phyloP scores from a whole-genome alignment of 2,329 filamentous ascomycete species.

The Diaporthe longicolla region DNA sequence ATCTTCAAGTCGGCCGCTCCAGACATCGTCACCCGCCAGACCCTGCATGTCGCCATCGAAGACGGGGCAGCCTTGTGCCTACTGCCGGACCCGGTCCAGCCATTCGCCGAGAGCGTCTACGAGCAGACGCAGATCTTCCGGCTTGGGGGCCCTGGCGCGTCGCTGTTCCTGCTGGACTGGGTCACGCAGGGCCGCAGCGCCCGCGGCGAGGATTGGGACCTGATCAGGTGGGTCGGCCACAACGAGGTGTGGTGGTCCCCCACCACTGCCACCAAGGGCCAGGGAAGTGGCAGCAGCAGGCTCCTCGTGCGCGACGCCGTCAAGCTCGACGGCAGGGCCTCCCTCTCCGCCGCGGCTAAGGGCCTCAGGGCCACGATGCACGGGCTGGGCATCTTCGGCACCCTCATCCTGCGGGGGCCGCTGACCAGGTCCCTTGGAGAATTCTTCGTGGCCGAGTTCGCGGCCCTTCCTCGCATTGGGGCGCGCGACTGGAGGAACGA shows the following conservation, averaged over 20 bases:
- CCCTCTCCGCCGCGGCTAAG: slow-evolving; percentile 23
- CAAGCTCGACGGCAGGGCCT: slow-evolving; percentile 70
- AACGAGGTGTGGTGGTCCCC: slow-evolving; percentile 84
- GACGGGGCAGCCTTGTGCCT: slow-evolving; percentile 71
- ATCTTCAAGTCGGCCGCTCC: slow-evolving; percentile 84
- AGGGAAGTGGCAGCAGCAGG: slow-evolving; percentile 58
- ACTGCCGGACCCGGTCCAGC: slow-evolving; percentile 93
- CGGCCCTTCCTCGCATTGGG: slow-evolving; percentile 83
- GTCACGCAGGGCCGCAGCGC: slow-evolving; percentile 89
- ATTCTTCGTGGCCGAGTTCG: slow-evolving; percentile 87
- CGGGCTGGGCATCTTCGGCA: slow-evolving; percentile 83
- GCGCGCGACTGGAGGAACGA: slow-evolving; percentile 80
- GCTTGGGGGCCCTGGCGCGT: slow-evolving; percentile 64
- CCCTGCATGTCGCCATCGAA: slow-evolving; percentile 65
- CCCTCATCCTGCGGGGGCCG: slow-evolving; percentile 84
- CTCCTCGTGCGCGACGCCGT: slow-evolving; percentile 90
- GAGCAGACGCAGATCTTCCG: slow-evolving; percentile 86
- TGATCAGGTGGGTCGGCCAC: slow-evolving; percentile 82
- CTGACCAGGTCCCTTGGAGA: slow-evolving; percentile 75
- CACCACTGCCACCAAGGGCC: slow-evolving; percentile 49
- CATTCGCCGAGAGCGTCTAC: slow-evolving; percentile 87
- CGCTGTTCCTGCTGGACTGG: slow-evolving; percentile 92
- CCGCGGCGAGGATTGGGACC: slow-evolving; percentile 89
- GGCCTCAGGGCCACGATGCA: slow-evolving; percentile 77
- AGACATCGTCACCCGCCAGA: slow-evolving; percentile 71